phyloP scores from a whole-genome alignment of 257 asterid species.

The Mentha longifolia region DNA sequence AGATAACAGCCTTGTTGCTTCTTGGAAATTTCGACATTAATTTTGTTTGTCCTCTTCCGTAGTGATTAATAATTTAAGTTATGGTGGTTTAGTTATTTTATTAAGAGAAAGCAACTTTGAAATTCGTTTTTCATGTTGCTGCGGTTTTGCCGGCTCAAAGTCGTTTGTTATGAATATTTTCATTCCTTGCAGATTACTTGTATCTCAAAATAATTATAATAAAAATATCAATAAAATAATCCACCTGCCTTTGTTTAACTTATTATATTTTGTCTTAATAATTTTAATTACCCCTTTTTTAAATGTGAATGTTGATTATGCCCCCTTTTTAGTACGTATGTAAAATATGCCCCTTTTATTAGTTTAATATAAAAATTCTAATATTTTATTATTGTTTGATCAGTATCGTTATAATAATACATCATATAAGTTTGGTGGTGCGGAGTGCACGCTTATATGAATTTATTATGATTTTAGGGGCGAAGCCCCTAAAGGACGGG shows the following conservation, averaged over 20 bases:
- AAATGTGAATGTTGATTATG: too few relatives aligned
- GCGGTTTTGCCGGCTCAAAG: constrained; percentile 27
- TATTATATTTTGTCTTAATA: too few relatives aligned
- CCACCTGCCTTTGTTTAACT: background rate
- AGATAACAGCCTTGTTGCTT: constrained; percentile 41
- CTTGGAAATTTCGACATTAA: constrained; percentile 42
- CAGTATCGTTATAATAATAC: too few relatives aligned
- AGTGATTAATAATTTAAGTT: constrained; percentile 1
- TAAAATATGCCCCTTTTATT: too few relatives aligned
- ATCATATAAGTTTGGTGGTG: too few relatives aligned
- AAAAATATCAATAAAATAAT: background rate
- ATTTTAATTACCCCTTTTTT: too few relatives aligned
- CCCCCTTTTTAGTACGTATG: too few relatives aligned
- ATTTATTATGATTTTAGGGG: too few relatives aligned
- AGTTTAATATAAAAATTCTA: too few relatives aligned
- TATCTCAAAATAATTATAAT: background rate
- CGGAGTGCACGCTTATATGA: too few relatives aligned
- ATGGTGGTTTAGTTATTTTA: constrained; percentile 5
- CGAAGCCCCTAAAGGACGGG: too few relatives aligned
- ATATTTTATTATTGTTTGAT: too few relatives aligned
- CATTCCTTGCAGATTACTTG: constrained; percentile 28
- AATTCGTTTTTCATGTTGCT: constrained; percentile 32
- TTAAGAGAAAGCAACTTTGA: constrained; percentile 26
- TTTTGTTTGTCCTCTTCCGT: constrained; percentile 19
- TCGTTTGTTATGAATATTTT: constrained; percentile 34